Evolutionary conservation across 768 basidiomycete genomes (phyloP), one percentile per base, ranked within the genome.

Genomic region (Podaxis sp.): DNA sequence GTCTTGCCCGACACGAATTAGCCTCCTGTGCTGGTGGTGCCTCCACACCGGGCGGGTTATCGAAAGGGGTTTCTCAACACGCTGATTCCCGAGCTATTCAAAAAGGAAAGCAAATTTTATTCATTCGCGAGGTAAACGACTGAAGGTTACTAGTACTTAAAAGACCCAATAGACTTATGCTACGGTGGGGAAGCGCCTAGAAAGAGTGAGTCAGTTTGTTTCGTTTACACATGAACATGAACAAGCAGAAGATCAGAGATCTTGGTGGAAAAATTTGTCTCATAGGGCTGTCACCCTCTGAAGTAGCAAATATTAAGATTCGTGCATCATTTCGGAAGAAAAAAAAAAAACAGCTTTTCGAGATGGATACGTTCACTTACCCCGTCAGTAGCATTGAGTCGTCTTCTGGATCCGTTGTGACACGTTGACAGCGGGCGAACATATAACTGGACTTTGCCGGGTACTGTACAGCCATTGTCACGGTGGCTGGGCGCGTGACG

Each of bases 241-340:
- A 50, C 7, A 49, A 43, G 66, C 66, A 61, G 71, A n/a, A n/a
- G 27, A 75, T 88, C 86, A 88, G 87, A 85, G 88, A 88, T 88
- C 86, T 89, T 87, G 86, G 86, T 88, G 86, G 82, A 85, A 80
- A 80, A 72, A 57, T 67, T 85, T 72, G 82, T 89, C 87, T 89
- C 88, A 89, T 89, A 71, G 85, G 81, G 78, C 56, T 58, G 37
- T 47, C 72, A 17, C 64, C 82, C 88, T 91, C 90, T 90, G 89
- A 91, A 93, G 90, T 91, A 91, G 90, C 90, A 91, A 91, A 91
- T 91, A 90, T 89, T 56, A 78, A 72, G 60, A 49, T 64, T 70
- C 64, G 75, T 72, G 70, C 79, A 77, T 80, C 77, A 79, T 68
- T 63, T 55, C 43, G 63, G 61, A 64, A 64, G 55, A 37, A 49